phyloP scores from a whole-genome alignment of 129 eudicot genomes.

The Pseudognaphalium luteoalbum region DNA sequence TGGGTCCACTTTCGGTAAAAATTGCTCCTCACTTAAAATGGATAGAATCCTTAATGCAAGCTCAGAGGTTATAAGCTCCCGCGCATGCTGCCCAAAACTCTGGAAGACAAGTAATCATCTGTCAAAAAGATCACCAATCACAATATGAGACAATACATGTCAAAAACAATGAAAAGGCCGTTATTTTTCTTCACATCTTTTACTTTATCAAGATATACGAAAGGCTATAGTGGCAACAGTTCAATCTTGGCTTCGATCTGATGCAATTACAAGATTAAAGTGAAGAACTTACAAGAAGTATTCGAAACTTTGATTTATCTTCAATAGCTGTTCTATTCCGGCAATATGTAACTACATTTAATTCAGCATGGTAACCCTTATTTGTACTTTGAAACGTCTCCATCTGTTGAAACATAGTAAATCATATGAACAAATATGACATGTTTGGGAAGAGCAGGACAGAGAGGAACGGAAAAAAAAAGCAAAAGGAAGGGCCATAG shows the following conservation, averaged over 20 bases:
- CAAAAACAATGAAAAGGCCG: slow-evolving; percentile 22
- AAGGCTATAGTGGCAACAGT: slow-evolving; percentile 2
- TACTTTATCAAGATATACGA: slow-evolving; percentile 12
- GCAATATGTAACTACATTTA: slow-evolving; percentile 80
- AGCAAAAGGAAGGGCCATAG: not conserved
- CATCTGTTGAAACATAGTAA: slow-evolving; percentile 47
- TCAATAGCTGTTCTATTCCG: slow-evolving; percentile 59
- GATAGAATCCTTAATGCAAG: slow-evolving; percentile 90
- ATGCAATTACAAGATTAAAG: slow-evolving; percentile 24
- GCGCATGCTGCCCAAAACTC: slow-evolving; percentile 99
- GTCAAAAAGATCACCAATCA: slow-evolving; percentile 97
- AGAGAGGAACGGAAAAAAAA: not conserved
- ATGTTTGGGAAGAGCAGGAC: not conserved
- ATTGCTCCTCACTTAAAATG: slow-evolving; percentile 90
- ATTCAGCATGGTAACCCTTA: slow-evolving; percentile 76
- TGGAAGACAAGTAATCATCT: slow-evolving; percentile 99
- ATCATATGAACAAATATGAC: slow-evolving; percentile 22
- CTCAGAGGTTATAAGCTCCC: slow-evolving; percentile 98
- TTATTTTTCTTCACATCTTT: slow-evolving; percentile 25
- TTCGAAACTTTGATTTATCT: slow-evolving; percentile 75
- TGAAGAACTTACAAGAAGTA: slow-evolving; percentile 78
- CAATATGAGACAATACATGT: slow-evolving; percentile 71
- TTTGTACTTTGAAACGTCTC: slow-evolving; percentile 62
- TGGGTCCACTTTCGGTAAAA: slow-evolving; percentile 74
- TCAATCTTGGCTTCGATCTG: slow-evolving; percentile 25